Percentiles rank a stretch among this genome's conserved stretches.
These are phyloP conservation scores for Fusarium gaditjirri DNA, from an alignment of 2,329 filamentous ascomycete species.

Conservation along the genomic window DNA sequence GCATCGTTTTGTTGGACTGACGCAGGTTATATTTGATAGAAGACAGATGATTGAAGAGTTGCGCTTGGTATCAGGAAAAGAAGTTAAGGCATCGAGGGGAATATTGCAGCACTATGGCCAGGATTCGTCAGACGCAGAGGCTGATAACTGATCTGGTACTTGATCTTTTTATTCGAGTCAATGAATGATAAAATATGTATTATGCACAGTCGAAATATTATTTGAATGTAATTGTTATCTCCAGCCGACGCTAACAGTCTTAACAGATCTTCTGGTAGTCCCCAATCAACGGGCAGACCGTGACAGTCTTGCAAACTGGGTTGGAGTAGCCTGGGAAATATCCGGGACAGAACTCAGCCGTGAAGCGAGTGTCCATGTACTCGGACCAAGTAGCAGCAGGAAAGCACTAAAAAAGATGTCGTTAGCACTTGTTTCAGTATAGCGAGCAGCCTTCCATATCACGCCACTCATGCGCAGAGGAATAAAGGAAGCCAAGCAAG, in stretches of 20 bases:
- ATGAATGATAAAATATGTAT: not conserved
- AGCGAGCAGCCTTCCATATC: no score
- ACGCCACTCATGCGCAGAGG: rapidly evolving
- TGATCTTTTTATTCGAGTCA: not conserved
- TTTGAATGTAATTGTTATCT: rapidly evolving
- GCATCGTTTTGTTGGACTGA: not conserved
- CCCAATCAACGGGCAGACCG: not conserved
- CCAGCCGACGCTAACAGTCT: no score
- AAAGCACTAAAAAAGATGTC: not conserved
- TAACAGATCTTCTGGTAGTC: not conserved
- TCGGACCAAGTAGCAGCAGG: not conserved
- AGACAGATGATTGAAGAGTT: not conserved
- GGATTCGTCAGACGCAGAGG: not conserved
- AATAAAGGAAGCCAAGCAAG: no score
- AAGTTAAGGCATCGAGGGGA: not conserved
- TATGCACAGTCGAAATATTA: not conserved
- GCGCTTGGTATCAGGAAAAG: rapidly evolving
- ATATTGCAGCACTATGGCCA: not conserved
- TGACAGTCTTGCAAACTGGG: not conserved
- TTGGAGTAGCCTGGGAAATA: not conserved
- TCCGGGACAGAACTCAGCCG: not conserved
- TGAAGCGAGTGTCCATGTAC: not conserved
- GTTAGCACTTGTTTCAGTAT: not conserved
- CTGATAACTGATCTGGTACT: rapidly evolving
- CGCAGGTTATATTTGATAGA: not conserved